These are phyloP conservation scores for Pseudogymnoascus sp. DNA, from an alignment of 2,329 filamentous ascomycete species.

Conservation along the genomic window DNA sequence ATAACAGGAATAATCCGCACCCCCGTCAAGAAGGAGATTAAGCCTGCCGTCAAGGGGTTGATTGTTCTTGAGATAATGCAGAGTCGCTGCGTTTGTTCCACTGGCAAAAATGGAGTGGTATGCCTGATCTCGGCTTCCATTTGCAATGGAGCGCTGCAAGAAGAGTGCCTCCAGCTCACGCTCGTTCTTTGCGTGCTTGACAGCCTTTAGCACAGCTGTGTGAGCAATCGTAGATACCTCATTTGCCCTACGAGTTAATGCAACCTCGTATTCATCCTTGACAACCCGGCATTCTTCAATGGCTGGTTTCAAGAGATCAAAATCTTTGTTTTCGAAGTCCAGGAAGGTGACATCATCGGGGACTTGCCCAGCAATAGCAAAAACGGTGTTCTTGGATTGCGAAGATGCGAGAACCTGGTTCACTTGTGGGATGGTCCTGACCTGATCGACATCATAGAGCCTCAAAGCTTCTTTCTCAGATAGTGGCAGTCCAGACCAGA, in stretches of 20 bases:
- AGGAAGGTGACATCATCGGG: conserved; percentile 65
- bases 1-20: conserved; percentile 68
- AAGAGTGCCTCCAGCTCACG: conserved; percentile 77
- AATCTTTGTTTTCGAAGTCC: conserved; percentile 59
- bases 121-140: conserved; percentile 73
- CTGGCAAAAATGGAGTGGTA: conserved; percentile 82
- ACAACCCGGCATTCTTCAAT: conserved; percentile 63
- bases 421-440: conserved; percentile 64
- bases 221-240: conserved; percentile 62
- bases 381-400: conserved; percentile 48
- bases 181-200: conserved; percentile 65
- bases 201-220: conserved; percentile 52
- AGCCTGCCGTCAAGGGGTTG: conserved; percentile 63
- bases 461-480: conserved; percentile 66
- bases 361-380: conserved; percentile 72
- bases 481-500: conserved; percentile 87
- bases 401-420: conserved; percentile 53
- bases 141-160: conserved; percentile 65
- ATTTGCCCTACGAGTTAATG: conserved; percentile 66
- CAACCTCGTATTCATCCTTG: conserved; percentile 70
- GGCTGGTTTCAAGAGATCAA: conserved; percentile 47
- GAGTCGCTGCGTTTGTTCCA: conserved; percentile 71
- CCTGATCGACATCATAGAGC: conserved; percentile 75
- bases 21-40: conserved; percentile 78
- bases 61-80: conserved; percentile 83